Conservation (phyloP, 345 rosid species). For the Cardamine chenopodiifolia region DNA sequence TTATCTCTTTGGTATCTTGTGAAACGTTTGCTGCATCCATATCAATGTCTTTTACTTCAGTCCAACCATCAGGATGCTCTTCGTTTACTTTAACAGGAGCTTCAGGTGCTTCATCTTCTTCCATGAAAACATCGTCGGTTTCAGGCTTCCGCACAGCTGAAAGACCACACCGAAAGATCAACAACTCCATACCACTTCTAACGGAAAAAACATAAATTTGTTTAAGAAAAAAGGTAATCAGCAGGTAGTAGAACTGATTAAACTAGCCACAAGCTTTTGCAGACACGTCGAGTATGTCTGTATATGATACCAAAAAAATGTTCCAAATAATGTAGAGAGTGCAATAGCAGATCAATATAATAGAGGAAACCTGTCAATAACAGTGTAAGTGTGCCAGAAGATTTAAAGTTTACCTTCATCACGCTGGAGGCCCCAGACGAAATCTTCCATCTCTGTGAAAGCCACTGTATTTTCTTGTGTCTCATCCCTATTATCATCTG, state of each 20-base stretch:
- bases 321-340: background rate
- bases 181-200: conserved; percentile 1
- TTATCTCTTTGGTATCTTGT: conserved; percentile 61
- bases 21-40: conserved; percentile 51
- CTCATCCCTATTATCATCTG: conserved; percentile 62
- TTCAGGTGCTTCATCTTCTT: conserved; percentile 74
- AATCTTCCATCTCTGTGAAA: conserved; percentile 92
- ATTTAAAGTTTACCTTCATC: conserved; percentile 60
- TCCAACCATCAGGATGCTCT: conserved; percentile 65
- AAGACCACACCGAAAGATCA: conserved; percentile 38
- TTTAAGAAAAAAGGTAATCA: background rate
- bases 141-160: conserved; percentile 68
- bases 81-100: conserved; percentile 57
- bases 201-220: background rate
- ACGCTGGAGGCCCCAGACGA: conserved; percentile 88
- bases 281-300: background rate
- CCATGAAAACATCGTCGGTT: conserved; percentile 86
- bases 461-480: conserved; percentile 79
- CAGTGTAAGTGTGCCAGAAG: background rate
- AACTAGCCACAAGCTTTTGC: background rate
- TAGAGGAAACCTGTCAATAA: conserved; percentile 16
- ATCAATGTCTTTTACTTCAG: conserved; percentile 56
- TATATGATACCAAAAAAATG: conserved; percentile 3
- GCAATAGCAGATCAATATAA: conserved; percentile 1
- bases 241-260: background rate